phyloP scores from a whole-genome alignment of 208 protist species.

The Polymyxa betae region DNA sequence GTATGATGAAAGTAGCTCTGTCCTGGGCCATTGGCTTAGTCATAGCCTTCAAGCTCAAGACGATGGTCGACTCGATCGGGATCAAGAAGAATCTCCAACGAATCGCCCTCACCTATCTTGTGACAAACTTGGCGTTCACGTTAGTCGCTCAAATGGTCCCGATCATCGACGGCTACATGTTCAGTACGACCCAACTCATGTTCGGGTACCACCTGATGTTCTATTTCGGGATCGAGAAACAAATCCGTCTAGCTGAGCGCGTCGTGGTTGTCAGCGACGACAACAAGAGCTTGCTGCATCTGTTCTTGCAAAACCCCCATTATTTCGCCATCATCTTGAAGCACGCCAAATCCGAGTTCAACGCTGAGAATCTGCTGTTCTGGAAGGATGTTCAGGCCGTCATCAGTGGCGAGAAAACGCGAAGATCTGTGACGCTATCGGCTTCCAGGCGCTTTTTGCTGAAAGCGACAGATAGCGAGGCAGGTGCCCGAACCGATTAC shows the following conservation, averaged over 20 bases:
- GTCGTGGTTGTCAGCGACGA: background rate
- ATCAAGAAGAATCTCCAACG: background rate
- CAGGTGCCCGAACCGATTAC: too few species aligned
- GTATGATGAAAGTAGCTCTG: too few species aligned
- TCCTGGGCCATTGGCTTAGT: background rate
- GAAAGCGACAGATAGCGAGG: too few species aligned
- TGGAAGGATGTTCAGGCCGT: background rate
- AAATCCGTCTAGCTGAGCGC: background rate
- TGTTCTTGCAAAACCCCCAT: background rate
- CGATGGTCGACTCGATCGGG: background rate
- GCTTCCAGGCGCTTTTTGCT: too few species aligned
- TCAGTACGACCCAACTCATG: background rate
- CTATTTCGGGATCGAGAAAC: constrained; percentile 3
- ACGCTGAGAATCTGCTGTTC: constrained; percentile 54
- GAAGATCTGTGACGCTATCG: too few species aligned
- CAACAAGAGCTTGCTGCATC: background rate
- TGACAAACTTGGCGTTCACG: background rate
- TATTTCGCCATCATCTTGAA: background rate
- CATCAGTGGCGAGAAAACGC: too few species aligned
- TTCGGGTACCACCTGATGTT: background rate
- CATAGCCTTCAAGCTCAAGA: background rate
- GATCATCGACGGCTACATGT: background rate
- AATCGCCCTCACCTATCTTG: background rate
- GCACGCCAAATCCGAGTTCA: constrained; percentile 34
- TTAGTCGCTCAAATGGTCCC: background rate